A percentile compares a stretch with the other conserved stretches of the same genome.
phyloP scores from a whole-genome alignment of 306 rosid species.

The Quercus aquifolioides region DNA sequence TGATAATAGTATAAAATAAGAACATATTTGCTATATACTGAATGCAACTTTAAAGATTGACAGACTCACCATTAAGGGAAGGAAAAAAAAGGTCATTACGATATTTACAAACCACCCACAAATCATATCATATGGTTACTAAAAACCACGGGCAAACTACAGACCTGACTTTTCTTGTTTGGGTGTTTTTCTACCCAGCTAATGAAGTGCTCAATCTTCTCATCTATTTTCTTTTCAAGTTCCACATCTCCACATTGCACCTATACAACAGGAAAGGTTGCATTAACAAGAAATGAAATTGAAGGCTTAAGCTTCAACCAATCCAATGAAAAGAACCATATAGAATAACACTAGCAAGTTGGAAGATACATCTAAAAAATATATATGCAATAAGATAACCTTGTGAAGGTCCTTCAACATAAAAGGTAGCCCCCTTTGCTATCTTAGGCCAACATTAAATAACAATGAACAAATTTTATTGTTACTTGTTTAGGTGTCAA shows the following conservation, averaged over 20 bases:
- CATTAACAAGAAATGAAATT: not conserved
- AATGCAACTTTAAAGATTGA: not conserved
- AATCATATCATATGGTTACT: not conserved
- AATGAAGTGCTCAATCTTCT: constrained; percentile 87
- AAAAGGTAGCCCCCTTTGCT: not conserved
- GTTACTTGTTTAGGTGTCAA: not conserved
- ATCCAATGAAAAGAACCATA: not conserved
- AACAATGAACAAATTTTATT: not conserved
- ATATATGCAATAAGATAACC: not conserved
- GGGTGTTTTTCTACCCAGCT: constrained; percentile 99
- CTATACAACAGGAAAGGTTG: constrained; percentile 32
- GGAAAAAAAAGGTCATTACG: not conserved
- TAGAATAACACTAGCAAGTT: not conserved
- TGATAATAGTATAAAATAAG: not conserved
- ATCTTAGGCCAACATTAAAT: not conserved
- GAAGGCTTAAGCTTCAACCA: not conserved
- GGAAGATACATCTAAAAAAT: not conserved
- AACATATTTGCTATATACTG: not conserved
- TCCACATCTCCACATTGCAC: constrained; percentile 95
- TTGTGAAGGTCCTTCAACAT: not conserved
- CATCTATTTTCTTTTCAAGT: constrained; percentile 91
- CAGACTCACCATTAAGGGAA: not conserved
- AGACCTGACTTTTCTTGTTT: constrained; percentile 93
- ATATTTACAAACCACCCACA: not conserved
- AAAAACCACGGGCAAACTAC: constrained; percentile 12